phyloP scores from a whole-genome alignment of 331 rosid species.

The Prunus yedoensis region DNA sequence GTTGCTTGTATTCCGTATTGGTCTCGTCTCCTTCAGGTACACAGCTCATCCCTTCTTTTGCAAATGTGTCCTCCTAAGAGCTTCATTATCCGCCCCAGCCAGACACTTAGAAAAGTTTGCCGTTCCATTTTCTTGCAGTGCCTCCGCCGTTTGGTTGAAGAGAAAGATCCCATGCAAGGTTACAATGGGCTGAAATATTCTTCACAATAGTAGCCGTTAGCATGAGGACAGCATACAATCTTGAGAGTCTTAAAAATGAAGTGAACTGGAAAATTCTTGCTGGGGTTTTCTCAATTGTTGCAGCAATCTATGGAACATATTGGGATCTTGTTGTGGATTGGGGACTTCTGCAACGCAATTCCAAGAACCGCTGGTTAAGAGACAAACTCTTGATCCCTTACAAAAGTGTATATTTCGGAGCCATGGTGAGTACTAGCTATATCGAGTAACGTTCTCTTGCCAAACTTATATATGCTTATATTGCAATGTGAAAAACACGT shows the following conservation, averaged over 20 bases:
- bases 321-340: conserved; percentile 71
- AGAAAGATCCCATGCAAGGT: conserved; percentile 68
- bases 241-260: conserved; percentile 14
- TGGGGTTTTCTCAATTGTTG: conserved; percentile 38
- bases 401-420: conserved; percentile 50
- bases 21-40: conserved; percentile 69
- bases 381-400: conserved; percentile 61
- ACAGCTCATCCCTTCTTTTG: not conserved
- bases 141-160: conserved; percentile 57
- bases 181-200: conserved; percentile 60
- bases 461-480: too few species aligned
- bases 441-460: too few species aligned
- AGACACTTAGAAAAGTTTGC: too few species aligned
- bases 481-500: too few species aligned
- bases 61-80: not conserved
- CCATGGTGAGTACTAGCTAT: conserved; percentile 45
- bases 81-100: too few species aligned
- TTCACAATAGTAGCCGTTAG: conserved; percentile 56
- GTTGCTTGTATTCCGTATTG: conserved; percentile 51
- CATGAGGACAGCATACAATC: conserved; percentile 45
- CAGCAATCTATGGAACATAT: conserved; percentile 47
- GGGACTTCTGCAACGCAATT: conserved; percentile 64
- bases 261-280: conserved; percentile 45
- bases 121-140: conserved; percentile 30
- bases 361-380: conserved; percentile 65